Evolutionary conservation across 331 rosid genomes (phyloP).

Genomic region (Erythrophleum ivorense): DNA sequence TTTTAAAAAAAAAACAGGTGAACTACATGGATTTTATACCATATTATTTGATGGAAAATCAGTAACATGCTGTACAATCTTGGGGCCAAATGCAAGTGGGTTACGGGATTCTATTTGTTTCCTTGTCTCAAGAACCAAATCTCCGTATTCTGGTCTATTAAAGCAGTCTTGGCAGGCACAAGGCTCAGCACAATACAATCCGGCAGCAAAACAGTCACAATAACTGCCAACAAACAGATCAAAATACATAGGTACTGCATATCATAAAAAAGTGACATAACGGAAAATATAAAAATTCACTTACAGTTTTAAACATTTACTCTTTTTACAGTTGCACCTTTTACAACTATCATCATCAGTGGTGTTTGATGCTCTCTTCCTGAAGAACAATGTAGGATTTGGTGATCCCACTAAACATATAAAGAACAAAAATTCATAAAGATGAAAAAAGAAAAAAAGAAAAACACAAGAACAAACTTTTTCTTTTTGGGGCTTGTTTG

Average conservation of each 20-base stretch:
- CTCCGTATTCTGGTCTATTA: slow-evolving; percentile 51
- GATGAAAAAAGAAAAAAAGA: slow-evolving; percentile 1
- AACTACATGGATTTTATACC: slow-evolving; percentile 40
- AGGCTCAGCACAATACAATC: slow-evolving; percentile 49
- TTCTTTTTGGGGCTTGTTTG: slow-evolving; percentile 47
- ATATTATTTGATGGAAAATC: slow-evolving; percentile 42
- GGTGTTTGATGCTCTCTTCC: slow-evolving; percentile 44
- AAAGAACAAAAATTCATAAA: not conserved
- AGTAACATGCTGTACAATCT: slow-evolving; percentile 46
- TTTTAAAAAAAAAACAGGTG: not conserved
- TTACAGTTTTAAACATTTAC: slow-evolving; percentile 66
- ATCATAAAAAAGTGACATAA: not conserved
- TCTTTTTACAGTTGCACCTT: slow-evolving; percentile 63
- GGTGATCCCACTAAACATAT: slow-evolving; percentile 18
- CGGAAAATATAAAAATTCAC: slow-evolving; percentile 29
- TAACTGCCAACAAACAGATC: slow-evolving; percentile 50
- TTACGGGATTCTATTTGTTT: slow-evolving; percentile 50
- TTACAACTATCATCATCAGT: slow-evolving; percentile 40
- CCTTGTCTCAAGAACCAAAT: slow-evolving; percentile 44
- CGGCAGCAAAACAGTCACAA: slow-evolving; percentile 68
- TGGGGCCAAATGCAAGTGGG: slow-evolving; percentile 70
- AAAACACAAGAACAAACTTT: slow-evolving; percentile 42
- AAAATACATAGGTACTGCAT: not conserved
- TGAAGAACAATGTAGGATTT: slow-evolving; percentile 37
- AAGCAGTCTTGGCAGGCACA: slow-evolving; percentile 74